Conservation (phyloP, 1,284 basidiomycete genomes). For the Stereum hirsutum region DNA sequence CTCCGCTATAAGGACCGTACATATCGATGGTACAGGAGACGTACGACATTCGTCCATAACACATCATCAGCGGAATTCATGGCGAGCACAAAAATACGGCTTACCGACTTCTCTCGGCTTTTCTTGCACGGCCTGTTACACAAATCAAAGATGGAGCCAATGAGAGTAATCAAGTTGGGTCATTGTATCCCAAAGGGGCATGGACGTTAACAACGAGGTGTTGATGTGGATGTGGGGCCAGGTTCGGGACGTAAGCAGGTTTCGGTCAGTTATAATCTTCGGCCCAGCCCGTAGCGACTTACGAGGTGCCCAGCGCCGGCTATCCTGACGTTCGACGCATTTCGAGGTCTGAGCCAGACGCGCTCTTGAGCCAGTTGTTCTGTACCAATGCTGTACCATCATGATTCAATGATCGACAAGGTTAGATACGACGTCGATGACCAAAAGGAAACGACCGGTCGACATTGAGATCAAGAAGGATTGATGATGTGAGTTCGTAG, state of each 20-base stretch:
- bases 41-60: background rate
- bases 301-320: slow-evolving; percentile 20
- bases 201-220: no score
- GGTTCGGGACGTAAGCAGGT: no score
- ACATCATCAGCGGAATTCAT: background rate
- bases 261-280: no score
- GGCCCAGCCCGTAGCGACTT: background rate
- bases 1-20: slow-evolving; percentile 3
- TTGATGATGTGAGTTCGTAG: no score
- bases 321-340: slow-evolving; percentile 51
- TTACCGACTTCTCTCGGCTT: slow-evolving; percentile 19
- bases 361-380: slow-evolving; percentile 21
- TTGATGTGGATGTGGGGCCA: no score
- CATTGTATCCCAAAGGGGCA: no score
- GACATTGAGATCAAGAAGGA: no score
- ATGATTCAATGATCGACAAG: background rate
- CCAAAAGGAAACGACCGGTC: no score
- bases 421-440: background rate
- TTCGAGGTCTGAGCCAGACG: slow-evolving; percentile 53
- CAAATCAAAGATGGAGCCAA: no score
- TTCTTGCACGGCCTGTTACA: slow-evolving; percentile 19
- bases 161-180: no score
- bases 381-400: background rate
- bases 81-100: slow-evolving; percentile 1
- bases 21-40: no score